A percentile compares a stretch with the other conserved stretches of the same genome.
phyloP scores from a whole-genome alignment of 768 basidiomycete genomes.

The Termitomyces sp. region DNA sequence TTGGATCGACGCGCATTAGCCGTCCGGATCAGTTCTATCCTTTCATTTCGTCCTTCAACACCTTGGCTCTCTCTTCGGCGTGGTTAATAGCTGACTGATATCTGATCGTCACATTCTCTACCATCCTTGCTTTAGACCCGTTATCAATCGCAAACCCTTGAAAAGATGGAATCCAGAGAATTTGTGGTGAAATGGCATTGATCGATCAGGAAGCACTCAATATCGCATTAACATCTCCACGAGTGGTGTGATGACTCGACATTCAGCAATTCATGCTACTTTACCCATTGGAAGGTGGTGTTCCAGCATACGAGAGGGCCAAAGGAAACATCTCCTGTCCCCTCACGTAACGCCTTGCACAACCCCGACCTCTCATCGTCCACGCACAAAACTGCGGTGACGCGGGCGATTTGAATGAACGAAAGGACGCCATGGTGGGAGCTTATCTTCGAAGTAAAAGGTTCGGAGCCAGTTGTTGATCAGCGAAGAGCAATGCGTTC shows the following conservation, averaged over 20 bases:
- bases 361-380: conserved; percentile 50
- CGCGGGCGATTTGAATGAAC: conserved; percentile 55
- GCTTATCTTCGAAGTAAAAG: conserved; percentile 48
- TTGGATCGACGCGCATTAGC: too few species aligned
- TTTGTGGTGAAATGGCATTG: neutral
- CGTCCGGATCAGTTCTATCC: neutral
- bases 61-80: neutral
- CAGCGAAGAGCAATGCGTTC: conserved; percentile 69
- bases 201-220: neutral
- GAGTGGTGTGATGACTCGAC: conserved; percentile 57
- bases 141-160: too few species aligned
- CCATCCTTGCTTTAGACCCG: neutral
- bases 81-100: neutral
- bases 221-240: conserved; percentile 19
- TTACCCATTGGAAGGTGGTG: conserved; percentile 37
- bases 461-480: conserved; percentile 53
- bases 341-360: conserved; percentile 39
- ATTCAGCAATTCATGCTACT: conserved; percentile 49
- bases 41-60: neutral
- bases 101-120: neutral
- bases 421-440: conserved; percentile 51
- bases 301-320: conserved; percentile 40
- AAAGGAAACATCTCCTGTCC: conserved; percentile 44
- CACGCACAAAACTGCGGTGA: conserved; percentile 68
- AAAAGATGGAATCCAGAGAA: neutral